Base-by-base conservation (phyloP, 1,139 yeast genomes). In the Debaryomyces nepalensis region DNA sequence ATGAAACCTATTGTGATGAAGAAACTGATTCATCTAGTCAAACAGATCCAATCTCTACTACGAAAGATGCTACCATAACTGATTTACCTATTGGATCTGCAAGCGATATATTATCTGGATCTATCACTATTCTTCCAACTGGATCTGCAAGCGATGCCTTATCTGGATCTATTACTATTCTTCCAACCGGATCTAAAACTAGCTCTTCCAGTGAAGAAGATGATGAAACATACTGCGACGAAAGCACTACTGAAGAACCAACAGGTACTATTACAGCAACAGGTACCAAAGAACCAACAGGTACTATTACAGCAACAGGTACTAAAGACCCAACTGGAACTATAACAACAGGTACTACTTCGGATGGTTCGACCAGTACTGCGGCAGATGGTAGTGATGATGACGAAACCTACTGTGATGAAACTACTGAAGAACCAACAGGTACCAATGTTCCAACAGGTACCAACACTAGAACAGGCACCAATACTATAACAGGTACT, bases 1-100 rank as follows among this genome's bases (percentile, higher is more conserved):
- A 30, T 14, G 40, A 37, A 22, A 37, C 40, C 8, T 37, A 30
- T 5, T 37, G 40, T 15, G 40, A 40, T 14, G 44, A 41, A 16
- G 44, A 40, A 23, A 30, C 39, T 5, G 40, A 26, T 15, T 10
- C 30, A 2, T 19, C 11, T 7, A 14, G 14, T 5, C 37, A 24
- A 23, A 24, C 32, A 5, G 32, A 7, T 4, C 11, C 21, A 15
- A 22, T 21, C 5, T 9, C 29, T 10, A 33, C 29, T 12, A 20
- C 26, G 12, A 19, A 27, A 6, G 18, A 27, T 19, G n/a, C n/a
- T n/a, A n/a, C n/a, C n/a, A n/a, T n/a, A n/a, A 27, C 12, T 11
- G 6, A 12, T 10, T 5, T 3, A 10, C 26, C 36, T 11, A 33
- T 19, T 21, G 36, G 26, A 3, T 9, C 26, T 22, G 15, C 29